Conservation (phyloP, 73 alveolate genomes). For the Paramecium primaurelia region DNA sequence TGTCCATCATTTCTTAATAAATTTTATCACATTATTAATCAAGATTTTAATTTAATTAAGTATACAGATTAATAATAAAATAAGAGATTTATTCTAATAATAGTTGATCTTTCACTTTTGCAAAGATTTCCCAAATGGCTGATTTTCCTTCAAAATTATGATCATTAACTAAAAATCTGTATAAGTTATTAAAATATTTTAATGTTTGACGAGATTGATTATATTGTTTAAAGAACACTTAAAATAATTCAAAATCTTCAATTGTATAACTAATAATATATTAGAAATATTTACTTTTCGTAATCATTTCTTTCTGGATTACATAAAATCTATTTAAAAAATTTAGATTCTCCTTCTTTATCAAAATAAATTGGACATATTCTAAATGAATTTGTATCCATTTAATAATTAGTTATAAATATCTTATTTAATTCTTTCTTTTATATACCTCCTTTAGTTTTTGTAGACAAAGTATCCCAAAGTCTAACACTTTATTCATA, state of each 20-base stretch:
- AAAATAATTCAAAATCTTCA: slow-evolving; percentile 33
- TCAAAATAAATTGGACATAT: neutral
- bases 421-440: slow-evolving; percentile 39
- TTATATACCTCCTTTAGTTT: slow-evolving; percentile 4
- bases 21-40: neutral
- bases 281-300: neutral
- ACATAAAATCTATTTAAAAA: neutral
- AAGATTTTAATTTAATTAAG: neutral
- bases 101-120: neutral
- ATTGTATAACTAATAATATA: neutral
- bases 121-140: slow-evolving; percentile 11
- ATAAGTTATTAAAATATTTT: neutral
- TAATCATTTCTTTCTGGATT: neutral
- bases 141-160: neutral
- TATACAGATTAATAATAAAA: neutral
- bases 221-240: slow-evolving; percentile 4
- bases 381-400: neutral
- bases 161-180: neutral
- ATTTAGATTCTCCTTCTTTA: neutral
- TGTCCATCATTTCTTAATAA: slow-evolving; percentile 36
- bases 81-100: neutral
- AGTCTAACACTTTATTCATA: slow-evolving; percentile 27
- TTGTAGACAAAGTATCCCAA: slow-evolving; percentile 2
- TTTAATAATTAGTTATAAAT: neutral
- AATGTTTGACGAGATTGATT: neutral